Percentiles rank a stretch among this genome's conserved stretches.
Conservation (phyloP, 306 rosid species). For the Alnus glutinosa region DNA sequence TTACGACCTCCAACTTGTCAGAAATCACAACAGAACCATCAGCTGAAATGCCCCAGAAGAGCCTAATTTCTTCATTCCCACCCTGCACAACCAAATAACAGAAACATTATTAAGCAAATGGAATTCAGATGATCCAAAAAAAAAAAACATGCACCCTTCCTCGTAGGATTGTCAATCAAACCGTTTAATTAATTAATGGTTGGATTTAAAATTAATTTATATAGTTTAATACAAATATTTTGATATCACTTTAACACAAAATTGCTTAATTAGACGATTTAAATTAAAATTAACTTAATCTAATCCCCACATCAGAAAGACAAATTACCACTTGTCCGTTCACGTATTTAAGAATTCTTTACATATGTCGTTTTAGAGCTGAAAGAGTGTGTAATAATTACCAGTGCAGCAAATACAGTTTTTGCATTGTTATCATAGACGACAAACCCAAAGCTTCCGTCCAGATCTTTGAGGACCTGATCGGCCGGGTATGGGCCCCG, state of each 20-base stretch:
- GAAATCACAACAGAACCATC: constrained; percentile 85
- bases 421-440: constrained; percentile 59
- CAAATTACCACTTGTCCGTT: too few species aligned
- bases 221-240: too few species aligned
- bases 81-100: constrained; percentile 51
- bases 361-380: background rate
- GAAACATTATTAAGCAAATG: background rate
- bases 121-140: background rate
- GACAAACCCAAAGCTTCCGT: constrained; percentile 82
- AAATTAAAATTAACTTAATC: too few species aligned
- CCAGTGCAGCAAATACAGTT: constrained; percentile 78
- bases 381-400: constrained; percentile 19
- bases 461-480: constrained; percentile 86
- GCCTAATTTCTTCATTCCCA: constrained; percentile 58
- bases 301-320: background rate
- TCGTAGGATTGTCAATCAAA: too few species aligned
- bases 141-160: background rate
- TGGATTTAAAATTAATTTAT: too few species aligned
- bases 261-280: too few species aligned
- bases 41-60: constrained; percentile 82
- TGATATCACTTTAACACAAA: too few species aligned
- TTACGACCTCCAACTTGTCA: constrained; percentile 62
- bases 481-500: constrained; percentile 95
- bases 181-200: too few species aligned
- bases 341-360: background rate